These are phyloP conservation scores for Pestalotiopsis sp. DNA, from an alignment of 2,329 filamentous ascomycete genomes.

Conservation along the genomic window DNA sequence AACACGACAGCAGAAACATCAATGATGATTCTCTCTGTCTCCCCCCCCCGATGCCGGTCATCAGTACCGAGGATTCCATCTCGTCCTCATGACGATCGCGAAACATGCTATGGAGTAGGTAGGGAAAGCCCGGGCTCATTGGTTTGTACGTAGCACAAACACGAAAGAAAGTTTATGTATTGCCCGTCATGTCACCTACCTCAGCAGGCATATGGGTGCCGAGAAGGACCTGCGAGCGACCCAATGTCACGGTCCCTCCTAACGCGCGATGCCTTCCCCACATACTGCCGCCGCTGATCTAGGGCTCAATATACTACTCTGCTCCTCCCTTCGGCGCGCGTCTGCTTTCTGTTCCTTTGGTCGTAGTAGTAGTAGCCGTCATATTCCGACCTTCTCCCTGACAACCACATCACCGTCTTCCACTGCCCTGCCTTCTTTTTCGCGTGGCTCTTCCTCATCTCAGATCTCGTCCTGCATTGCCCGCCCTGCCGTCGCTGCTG, in stretches of 20 bases:
- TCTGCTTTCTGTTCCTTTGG: neutral
- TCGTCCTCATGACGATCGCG: neutral
- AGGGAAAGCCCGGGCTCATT: neutral
- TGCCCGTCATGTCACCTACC: constrained; percentile 4
- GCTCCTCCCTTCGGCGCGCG: constrained; percentile 2
- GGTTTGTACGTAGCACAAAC: neutral
- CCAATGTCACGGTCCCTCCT: constrained; percentile 4
- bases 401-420: neutral
- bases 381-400: neutral
- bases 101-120: neutral
- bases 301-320: constrained; percentile 3
- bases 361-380: neutral
- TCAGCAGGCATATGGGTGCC: constrained; percentile 1
- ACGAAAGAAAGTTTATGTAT: neutral
- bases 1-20: neutral
- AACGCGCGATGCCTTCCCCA: constrained; percentile 1
- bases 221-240: neutral
- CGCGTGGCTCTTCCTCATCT: constrained; percentile 3
- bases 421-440: neutral
- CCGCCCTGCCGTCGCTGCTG: neutral
- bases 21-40: neutral
- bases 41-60: neutral
- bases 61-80: neutral
- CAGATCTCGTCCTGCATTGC: constrained; percentile 5
- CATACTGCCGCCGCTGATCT: neutral